Evolutionary conservation across 495 filamentous ascomycete species (phyloP), one percentile per base, ranked within the genome.

Genomic region (Hypomontagnella submonticulosa): DNA sequence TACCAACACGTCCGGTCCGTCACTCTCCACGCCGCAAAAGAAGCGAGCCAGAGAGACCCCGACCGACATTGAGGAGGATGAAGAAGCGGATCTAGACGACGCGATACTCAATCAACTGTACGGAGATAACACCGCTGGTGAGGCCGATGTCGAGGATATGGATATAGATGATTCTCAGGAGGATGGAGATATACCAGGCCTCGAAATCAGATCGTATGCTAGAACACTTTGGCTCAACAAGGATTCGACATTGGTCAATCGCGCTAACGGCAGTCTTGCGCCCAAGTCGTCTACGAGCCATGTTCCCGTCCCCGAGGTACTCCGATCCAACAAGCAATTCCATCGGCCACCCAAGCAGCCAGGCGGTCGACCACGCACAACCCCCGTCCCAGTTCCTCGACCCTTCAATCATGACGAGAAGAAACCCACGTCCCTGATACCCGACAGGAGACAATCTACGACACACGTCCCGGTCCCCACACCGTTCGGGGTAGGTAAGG

Each of bases 1-100:
- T 38, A 37, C 66, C 6, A 55, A 33, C 20, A 68, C 59, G 32
- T 57, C 48, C 12, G 72, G 74, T 0, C 71, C 68, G 4, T 73
- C 72, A 0, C 42, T 76, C 12, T 74, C 73, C 23, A 76, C 73
- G 16, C 73, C 73, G 12, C 37, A 70, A 46, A 76, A 76, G 56
- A 64, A 49, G 37, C 13, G 36, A 1, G 23, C 44, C 15, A 33
- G 9, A 33, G 56, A 61, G 41, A 46, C 61, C 2, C 23, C 48
- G 15, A 60, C 46, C 5, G 63, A 73, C 19, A 6, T 46, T 9
- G 71, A 70, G n/a, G 69, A 71, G n/a, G 71, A 67, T 4, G 63
- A 66, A 0, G 70, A 69, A n/a, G 49, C 53, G 10, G 67, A 72
- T 23, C 37, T 32, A 1, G 52, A 69, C 20, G 52, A 66, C 5